phyloP scores from a whole-genome alignment of 169 alveolate genomes.

The Fabrea salina region DNA sequence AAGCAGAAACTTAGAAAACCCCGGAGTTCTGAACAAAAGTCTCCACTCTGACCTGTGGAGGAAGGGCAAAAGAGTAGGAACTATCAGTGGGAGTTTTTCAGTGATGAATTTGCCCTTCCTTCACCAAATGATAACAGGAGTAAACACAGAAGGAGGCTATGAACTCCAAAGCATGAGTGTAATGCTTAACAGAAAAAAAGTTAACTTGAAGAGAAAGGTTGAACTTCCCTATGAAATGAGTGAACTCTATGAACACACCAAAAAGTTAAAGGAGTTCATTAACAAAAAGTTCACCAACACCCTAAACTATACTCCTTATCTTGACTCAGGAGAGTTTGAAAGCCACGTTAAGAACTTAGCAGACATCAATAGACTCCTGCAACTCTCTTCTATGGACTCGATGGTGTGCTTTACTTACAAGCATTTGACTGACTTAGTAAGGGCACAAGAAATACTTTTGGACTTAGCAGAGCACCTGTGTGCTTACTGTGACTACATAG shows the following conservation, averaged over 20 bases:
- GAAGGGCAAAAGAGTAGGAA: constrained; percentile 6
- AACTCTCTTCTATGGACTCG: neutral
- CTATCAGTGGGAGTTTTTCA: neutral
- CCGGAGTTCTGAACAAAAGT: neutral
- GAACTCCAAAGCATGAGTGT: neutral
- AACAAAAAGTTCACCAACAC: no score
- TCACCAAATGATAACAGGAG: constrained; percentile 17
- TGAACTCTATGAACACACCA: neutral
- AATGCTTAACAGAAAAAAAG: neutral
- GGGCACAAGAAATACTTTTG: constrained; percentile 3
- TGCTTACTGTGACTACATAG: neutral
- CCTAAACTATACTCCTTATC: no score
- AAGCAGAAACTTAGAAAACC: neutral
- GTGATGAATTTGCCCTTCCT: neutral
- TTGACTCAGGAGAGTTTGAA: neutral
- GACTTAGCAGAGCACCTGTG: neutral
- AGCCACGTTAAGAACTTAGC: neutral
- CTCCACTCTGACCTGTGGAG: neutral
- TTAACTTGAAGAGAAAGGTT: no score
- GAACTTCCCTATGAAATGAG: constrained; percentile 2
- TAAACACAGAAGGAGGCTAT: constrained; percentile 10
- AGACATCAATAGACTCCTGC: neutral
- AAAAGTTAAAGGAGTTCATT: neutral
- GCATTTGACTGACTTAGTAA: neutral
- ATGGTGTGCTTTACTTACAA: constrained; percentile 1